Conservation (phyloP, 306 rosid species). For the Vigna radiata region DNA sequence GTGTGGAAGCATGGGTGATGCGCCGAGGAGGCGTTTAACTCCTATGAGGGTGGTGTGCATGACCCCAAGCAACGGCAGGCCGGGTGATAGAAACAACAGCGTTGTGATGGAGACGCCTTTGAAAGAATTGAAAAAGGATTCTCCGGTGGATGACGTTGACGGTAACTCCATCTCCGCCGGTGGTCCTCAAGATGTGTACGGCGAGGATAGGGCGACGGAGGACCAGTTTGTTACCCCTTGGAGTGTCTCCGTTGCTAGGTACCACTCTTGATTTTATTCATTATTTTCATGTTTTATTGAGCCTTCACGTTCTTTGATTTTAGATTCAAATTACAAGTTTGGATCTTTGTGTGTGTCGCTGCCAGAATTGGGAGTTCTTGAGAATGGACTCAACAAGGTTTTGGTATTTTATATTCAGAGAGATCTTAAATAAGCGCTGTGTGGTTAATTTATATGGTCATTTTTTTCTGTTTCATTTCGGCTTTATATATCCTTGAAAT, state of each 20-base stretch:
- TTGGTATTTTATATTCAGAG: not conserved
- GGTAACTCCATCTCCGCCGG: constrained; percentile 57
- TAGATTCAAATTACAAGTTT: constrained; percentile 29
- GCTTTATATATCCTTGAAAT: constrained; percentile 15
- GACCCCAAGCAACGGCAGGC: constrained; percentile 53
- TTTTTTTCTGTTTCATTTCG: not conserved
- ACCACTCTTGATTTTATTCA: constrained; percentile 30
- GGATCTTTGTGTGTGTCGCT: not conserved
- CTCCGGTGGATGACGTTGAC: constrained; percentile 57
- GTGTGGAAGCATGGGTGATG: constrained; percentile 44
- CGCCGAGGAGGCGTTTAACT: constrained; percentile 52
- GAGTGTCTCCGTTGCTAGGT: constrained; percentile 94
- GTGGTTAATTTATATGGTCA: constrained; percentile 1
- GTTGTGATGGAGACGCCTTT: constrained; percentile 62
- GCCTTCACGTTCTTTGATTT: not conserved
- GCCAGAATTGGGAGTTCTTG: not conserved
- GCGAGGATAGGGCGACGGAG: constrained; percentile 84
- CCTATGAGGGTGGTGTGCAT: constrained; percentile 68
- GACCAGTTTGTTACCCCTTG: constrained; percentile 93
- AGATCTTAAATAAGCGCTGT: constrained; percentile 23
- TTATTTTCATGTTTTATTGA: not conserved
- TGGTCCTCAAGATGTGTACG: constrained; percentile 79
- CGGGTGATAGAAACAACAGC: constrained; percentile 70
- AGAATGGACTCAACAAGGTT: constrained; percentile 20
- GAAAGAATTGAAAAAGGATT: constrained; percentile 57